phyloP scores from a whole-genome alignment of 2,329 filamentous ascomycete genomes.

The Cladophialophora chaetospira region DNA sequence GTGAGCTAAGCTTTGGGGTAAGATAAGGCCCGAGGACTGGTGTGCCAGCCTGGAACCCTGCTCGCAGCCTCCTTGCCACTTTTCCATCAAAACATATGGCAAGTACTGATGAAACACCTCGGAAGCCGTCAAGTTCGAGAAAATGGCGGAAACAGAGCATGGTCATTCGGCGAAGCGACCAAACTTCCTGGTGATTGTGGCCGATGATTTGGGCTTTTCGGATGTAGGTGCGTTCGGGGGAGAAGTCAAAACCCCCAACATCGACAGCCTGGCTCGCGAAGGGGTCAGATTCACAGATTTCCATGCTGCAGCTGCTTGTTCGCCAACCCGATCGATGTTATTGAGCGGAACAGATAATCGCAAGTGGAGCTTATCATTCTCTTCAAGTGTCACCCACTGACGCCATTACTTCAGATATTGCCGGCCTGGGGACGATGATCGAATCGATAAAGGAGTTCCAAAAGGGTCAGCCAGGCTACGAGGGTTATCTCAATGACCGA shows the following conservation, averaged over 20 bases:
- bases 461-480: slow-evolving; percentile 38
- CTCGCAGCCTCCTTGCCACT: too few species aligned
- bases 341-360: slow-evolving; percentile 38
- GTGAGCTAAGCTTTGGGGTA: too few species aligned
- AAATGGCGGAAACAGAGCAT: neutral
- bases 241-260: slow-evolving; percentile 39
- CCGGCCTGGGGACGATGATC: slow-evolving; percentile 38
- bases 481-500: slow-evolving; percentile 24
- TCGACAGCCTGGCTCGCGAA: slow-evolving; percentile 29
- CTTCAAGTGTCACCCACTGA: slow-evolving; percentile 19
- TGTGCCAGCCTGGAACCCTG: too few species aligned
- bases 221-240: slow-evolving; percentile 36
- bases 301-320: slow-evolving; percentile 39
- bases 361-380: slow-evolving; percentile 1
- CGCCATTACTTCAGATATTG: slow-evolving; percentile 33
- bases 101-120: too few species aligned
- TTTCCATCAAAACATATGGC: too few species aligned
- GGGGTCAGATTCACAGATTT: slow-evolving; percentile 36
- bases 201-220: slow-evolving; percentile 35
- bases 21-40: too few species aligned
- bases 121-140: neutral
- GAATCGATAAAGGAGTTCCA: slow-evolving; percentile 34
- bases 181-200: slow-evolving; percentile 22
- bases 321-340: slow-evolving; percentile 41
- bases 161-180: slow-evolving; percentile 1